Percentiles rank a stretch among this genome's conserved stretches.
Evolutionary conservation across 208 protist genomes (phyloP).

Genomic region (Trypanosoma melophagium): DNA sequence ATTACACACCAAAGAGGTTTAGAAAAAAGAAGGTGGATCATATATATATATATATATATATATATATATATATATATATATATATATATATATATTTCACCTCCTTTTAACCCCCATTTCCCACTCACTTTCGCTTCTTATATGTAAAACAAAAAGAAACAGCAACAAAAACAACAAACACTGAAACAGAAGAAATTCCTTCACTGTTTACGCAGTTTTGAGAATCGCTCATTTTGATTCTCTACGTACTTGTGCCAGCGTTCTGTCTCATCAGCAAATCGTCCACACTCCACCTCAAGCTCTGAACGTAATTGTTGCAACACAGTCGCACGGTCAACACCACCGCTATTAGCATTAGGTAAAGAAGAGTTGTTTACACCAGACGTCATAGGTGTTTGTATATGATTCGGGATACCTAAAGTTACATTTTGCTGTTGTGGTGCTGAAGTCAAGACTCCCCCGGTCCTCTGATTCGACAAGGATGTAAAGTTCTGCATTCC

Average conservation of each 20-base stretch:
- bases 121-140: too few species aligned
- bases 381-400: background rate
- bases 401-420: background rate
- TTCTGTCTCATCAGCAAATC: conserved; percentile 46
- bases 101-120: too few species aligned
- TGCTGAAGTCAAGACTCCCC: background rate
- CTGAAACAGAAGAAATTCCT: conserved; percentile 14
- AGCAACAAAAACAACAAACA: conserved; percentile 13
- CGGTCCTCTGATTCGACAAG: background rate
- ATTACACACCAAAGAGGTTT: too few species aligned
- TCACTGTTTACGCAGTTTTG: conserved; percentile 28
- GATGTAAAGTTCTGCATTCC: too few species aligned
- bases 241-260: conserved; percentile 45
- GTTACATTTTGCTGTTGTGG: background rate
- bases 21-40: too few species aligned
- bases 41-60: too few species aligned
- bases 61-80: conserved; percentile 15
- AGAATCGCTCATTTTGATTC: conserved; percentile 26
- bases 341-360: too few species aligned
- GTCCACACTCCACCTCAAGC: conserved; percentile 46
- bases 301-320: conserved; percentile 51
- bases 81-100: too few species aligned
- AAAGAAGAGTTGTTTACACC: too few species aligned
- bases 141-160: background rate
- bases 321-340: conserved; percentile 22